Evolutionary conservation across 306 rosid genomes (phyloP).

Genomic region (Heteromeles arbutifolia): DNA sequence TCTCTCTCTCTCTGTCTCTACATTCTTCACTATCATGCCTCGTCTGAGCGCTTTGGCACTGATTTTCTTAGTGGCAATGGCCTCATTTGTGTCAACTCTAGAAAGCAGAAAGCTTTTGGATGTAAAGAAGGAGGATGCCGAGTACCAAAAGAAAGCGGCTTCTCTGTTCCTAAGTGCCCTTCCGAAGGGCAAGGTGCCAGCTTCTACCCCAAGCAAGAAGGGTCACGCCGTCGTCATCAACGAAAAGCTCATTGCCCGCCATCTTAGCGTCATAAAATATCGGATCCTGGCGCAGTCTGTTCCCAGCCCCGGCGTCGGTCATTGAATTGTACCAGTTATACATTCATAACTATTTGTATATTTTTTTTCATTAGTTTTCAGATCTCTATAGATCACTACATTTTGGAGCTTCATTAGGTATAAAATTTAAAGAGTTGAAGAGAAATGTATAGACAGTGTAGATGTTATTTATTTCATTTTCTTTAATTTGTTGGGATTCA

Average conservation of each 20-base stretch:
- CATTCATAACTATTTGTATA: background rate
- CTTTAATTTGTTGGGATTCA: slow-evolving; percentile 16
- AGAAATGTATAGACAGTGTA: slow-evolving; percentile 22
- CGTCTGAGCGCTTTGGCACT: slow-evolving; percentile 26
- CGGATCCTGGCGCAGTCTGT: slow-evolving; percentile 46
- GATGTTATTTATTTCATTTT: slow-evolving; percentile 3
- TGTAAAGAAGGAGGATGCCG: background rate
- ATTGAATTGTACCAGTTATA: slow-evolving; percentile 14
- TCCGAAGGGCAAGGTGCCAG: slow-evolving; percentile 69
- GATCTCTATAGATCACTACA: background rate
- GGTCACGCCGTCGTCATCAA: slow-evolving; percentile 48
- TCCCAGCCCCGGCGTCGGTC: slow-evolving; percentile 90
- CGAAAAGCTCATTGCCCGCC: slow-evolving; percentile 62
- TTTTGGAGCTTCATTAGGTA: slow-evolving; percentile 15
- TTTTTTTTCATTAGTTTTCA: slow-evolving; percentile 11
- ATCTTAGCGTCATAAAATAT: slow-evolving; percentile 34
- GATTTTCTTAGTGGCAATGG: slow-evolving; percentile 26
- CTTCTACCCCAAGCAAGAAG: slow-evolving; percentile 68
- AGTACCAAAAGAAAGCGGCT: slow-evolving; percentile 1
- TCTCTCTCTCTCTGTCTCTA: background rate
- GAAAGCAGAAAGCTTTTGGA: slow-evolving; percentile 48
- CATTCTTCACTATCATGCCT: slow-evolving; percentile 33
- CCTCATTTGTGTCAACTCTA: slow-evolving; percentile 25
- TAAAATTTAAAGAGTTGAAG: background rate
- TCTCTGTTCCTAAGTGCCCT: slow-evolving; percentile 49